Evolutionary conservation across 768 basidiomycete genomes (phyloP).

Genomic region (Leccinellum luteum): DNA sequence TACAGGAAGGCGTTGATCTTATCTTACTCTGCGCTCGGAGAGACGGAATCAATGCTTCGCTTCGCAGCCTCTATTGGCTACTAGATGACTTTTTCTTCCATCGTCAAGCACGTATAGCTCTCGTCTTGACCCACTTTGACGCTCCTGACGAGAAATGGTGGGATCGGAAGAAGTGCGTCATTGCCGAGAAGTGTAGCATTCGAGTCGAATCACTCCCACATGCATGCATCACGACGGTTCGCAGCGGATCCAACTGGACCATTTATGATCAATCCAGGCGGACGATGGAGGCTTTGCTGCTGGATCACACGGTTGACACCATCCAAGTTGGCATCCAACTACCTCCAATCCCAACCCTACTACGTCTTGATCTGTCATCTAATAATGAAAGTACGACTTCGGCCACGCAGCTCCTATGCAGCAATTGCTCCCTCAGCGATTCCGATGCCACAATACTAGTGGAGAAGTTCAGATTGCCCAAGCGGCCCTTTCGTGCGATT

Average conservation of each 20-base stretch:
- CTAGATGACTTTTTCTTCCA: conserved; percentile 39
- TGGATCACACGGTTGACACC: background rate
- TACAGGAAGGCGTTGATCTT: conserved; percentile 37
- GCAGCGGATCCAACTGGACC: background rate
- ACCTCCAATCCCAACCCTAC: conserved; percentile 7
- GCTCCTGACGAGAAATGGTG: conserved; percentile 38
- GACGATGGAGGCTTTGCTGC: conserved; percentile 9
- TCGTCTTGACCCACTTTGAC: conserved; percentile 42
- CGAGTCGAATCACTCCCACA: conserved; percentile 8
- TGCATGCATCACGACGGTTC: conserved; percentile 20
- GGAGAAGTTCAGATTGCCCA: conserved; percentile 8
- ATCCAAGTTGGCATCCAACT: too few relatives aligned
- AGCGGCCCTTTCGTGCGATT: conserved; percentile 28
- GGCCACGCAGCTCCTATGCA: conserved; percentile 8
- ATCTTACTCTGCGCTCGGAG: conserved; percentile 39
- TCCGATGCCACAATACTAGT: conserved; percentile 12
- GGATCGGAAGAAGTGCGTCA: conserved; percentile 26
- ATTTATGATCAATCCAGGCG: conserved; percentile 13
- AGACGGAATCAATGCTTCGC: conserved; percentile 34
- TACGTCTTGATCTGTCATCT: conserved; percentile 19
- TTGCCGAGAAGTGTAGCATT: conserved; percentile 16
- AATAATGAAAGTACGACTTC: background rate
- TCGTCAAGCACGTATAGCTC: conserved; percentile 33
- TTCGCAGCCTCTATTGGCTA: conserved; percentile 37
- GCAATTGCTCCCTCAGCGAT: conserved; percentile 9